phyloP scores from a whole-genome alignment of 306 rosid species.

The Glycine tomentella region DNA sequence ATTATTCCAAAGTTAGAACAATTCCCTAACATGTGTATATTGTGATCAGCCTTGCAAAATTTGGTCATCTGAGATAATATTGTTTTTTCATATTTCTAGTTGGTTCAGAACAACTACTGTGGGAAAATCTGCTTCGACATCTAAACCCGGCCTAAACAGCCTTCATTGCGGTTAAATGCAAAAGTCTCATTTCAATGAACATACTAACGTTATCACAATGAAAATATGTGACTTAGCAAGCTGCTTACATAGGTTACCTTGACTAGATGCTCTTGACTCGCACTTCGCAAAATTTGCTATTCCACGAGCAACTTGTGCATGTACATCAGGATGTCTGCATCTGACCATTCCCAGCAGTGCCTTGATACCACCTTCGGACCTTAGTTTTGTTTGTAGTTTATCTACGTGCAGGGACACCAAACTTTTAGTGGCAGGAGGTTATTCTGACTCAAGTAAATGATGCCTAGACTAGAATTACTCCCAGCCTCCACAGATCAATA shows the following conservation, averaged over 20 bases:
- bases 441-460: conserved; percentile 28
- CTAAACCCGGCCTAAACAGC: background rate
- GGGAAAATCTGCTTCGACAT: background rate
- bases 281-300: conserved; percentile 95
- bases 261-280: conserved; percentile 92
- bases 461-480: conserved; percentile 37
- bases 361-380: conserved; percentile 88
- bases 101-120: background rate
- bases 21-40: too few species aligned
- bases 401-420: conserved; percentile 56
- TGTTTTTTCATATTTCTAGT: background rate
- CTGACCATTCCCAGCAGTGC: conserved; percentile 97
- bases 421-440: conserved; percentile 39
- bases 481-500: conserved; percentile 34
- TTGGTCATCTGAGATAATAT: background rate
- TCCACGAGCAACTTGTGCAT: conserved; percentile 99
- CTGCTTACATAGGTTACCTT: conserved; percentile 62
- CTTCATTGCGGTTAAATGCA: conserved; percentile 14
- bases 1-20: too few species aligned
- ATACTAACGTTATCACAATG: conserved; percentile 24
- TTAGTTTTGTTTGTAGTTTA: conserved; percentile 80
- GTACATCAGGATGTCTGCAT: conserved; percentile 95
- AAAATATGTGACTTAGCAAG: conserved; percentile 14
- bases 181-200: background rate
- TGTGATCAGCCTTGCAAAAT: background rate